Conservation (phyloP, 2,329 filamentous ascomycete genomes). For the Blastomyces parvus region DNA sequence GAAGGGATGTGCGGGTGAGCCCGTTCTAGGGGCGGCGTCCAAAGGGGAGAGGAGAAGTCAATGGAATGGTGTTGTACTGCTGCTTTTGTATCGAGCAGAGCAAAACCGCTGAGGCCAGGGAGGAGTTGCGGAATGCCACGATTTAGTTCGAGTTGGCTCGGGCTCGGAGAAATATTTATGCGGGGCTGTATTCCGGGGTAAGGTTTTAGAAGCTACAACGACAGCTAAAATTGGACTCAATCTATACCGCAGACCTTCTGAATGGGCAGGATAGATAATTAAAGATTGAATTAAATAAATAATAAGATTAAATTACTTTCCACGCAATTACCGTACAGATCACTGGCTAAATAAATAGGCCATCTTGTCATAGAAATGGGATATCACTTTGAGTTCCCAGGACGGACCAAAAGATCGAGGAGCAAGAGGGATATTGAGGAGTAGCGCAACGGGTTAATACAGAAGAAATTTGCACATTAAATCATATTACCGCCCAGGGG, state of each 20-base stretch:
- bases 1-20: neutral
- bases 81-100: neutral
- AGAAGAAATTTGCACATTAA: neutral
- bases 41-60: neutral
- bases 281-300: neutral
- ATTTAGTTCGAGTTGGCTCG: neutral
- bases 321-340: neutral
- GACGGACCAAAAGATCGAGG: neutral
- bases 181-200: neutral
- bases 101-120: neutral
- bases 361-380: neutral
- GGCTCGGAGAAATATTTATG: neutral
- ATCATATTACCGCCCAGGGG: conserved; percentile 4
- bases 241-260: too few relatives aligned
- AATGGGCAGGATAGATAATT: neutral
- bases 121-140: conserved; percentile 4
- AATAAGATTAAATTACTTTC: neutral
- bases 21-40: too few relatives aligned
- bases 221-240: too few relatives aligned
- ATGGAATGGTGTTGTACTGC: neutral
- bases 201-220: too few relatives aligned
- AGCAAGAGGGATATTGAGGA: neutral
- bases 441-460: neutral
- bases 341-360: neutral
- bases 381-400: neutral